Base-by-base conservation (phyloP, 371 early-diverging fungal genomes). In the Rhizopus stolonifer region DNA sequence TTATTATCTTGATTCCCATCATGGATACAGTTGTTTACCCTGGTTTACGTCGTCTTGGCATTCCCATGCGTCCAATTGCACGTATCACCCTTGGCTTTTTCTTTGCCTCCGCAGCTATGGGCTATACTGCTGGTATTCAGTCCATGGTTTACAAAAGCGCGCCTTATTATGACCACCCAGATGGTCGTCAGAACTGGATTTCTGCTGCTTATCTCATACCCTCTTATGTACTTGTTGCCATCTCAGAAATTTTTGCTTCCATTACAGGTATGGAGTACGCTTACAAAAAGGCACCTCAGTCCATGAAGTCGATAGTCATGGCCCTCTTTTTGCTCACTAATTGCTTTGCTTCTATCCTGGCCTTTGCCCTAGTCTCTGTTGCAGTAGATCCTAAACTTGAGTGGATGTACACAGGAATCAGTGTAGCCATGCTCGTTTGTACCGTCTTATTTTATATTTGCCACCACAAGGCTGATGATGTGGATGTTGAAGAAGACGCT, bases 181-280 rank as follows among this genome's bases (percentile, higher is more conserved):
- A 15, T 7, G 71, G 60, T 14, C 57, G 56, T 78, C 54, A 49
- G 15, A 79, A 77, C 62, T 68, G 80, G 51, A 74, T 89, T 9
- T 70, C 74, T 29, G 80, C 86, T 48, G 87, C 81, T 67, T 74
- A 75, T 57, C 85, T 87, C 53, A 64, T 86, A 15, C 84, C 85
- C 4, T 77, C 84, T 0, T 89, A 84, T 39, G 65, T 81, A 18
- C 56, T 82, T 18, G 74, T 86, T 22, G 86, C 82, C 22, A 61
- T 83, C 24, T 82, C 84, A 11, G 86, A 84, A n/a, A n/a, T n/a
- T n/a, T n/a, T n/a, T n/a, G n/a, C n/a, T n/a, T n/a, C n/a, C n/a
- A n/a, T n/a, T n/a, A 68, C 88, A 4, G 90, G 88, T 43, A 72
- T 88, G n/a, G 90, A 89, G 63, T 86, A 79, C 54, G 90, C 90